A percentile compares a stretch with the other conserved stretches of the same genome.
phyloP scores from a whole-genome alignment of 1,139 yeast species.

The Arxiozyma slooffiae region DNA sequence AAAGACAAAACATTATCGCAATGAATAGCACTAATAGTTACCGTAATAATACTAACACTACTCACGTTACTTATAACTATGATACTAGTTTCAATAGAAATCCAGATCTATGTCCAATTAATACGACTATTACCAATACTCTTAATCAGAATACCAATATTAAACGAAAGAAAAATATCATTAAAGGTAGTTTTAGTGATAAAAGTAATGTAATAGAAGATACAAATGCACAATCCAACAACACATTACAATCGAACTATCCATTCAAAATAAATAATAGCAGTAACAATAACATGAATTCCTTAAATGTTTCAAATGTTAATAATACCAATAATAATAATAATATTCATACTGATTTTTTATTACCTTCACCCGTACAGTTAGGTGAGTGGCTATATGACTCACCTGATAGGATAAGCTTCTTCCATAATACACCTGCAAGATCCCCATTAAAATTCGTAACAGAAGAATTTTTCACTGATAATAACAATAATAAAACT shows the following conservation, averaged over 20 bases:
- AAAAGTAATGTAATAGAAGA: too few relatives aligned
- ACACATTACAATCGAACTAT: too few relatives aligned
- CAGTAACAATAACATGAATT: not conserved
- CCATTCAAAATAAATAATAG: too few relatives aligned
- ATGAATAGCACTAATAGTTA: too few relatives aligned
- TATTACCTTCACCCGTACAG: slow-evolving; percentile 29
- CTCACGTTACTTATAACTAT: not conserved
- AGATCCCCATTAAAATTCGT: slow-evolving; percentile 28
- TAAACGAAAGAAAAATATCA: not conserved
- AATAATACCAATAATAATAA: slow-evolving; percentile 5
- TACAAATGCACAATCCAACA: too few relatives aligned
- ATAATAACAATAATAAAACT: not conserved
- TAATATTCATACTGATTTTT: slow-evolving; percentile 23
- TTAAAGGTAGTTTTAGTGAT: not conserved
- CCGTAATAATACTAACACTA: not conserved
- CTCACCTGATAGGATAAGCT: slow-evolving; percentile 27
- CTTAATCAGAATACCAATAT: not conserved
- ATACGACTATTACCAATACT: too few relatives aligned
- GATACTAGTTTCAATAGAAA: too few relatives aligned
- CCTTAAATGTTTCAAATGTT: not conserved
- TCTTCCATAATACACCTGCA: slow-evolving; percentile 29
- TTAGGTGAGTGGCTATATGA: slow-evolving; percentile 29
- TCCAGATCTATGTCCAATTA: slow-evolving; percentile 6
- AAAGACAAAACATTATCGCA: too few relatives aligned
- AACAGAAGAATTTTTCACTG: slow-evolving; percentile 11